Evolutionary conservation across 2,329 filamentous ascomycete species (phyloP).

Genomic region (Claviceps monticola): DNA sequence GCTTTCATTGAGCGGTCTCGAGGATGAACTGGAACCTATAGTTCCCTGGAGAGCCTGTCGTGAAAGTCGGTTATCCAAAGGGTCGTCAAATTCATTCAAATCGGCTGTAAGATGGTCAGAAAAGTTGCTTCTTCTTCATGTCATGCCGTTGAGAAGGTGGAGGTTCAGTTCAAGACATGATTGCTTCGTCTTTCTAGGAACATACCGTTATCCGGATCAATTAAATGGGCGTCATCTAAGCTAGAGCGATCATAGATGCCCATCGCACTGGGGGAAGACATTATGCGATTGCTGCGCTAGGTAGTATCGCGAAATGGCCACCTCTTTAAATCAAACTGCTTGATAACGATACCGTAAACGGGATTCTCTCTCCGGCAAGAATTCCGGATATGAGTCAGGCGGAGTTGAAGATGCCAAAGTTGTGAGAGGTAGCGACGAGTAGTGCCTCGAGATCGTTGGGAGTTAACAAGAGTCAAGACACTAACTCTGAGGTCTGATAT

Average conservation of each 20-base stretch:
- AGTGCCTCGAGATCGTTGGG: neutral
- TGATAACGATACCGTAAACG: neutral
- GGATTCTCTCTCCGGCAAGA: too few relatives aligned
- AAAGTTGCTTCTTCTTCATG: neutral
- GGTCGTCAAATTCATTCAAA: slow-evolving; percentile 87
- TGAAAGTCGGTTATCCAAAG: slow-evolving; percentile 53
- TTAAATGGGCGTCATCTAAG: slow-evolving; percentile 55
- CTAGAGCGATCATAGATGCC: slow-evolving; percentile 49
- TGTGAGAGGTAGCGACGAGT: neutral
- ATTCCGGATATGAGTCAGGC: neutral
- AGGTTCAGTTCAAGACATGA: neutral
- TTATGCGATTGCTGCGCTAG: slow-evolving; percentile 11
- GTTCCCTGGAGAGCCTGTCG: slow-evolving; percentile 73
- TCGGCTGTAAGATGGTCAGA: slow-evolving; percentile 40
- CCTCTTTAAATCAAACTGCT: neutral
- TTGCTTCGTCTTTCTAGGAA: neutral
- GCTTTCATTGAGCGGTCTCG: slow-evolving; percentile 50
- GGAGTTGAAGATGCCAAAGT: neutral
- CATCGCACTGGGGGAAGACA: slow-evolving; percentile 33
- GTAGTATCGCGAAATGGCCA: neutral
- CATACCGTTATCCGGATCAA: slow-evolving; percentile 67
- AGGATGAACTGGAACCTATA: slow-evolving; percentile 51
- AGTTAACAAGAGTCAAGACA: neutral
- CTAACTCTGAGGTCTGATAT: neutral
- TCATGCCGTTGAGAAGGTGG: too few relatives aligned